A percentile compares a stretch with the other conserved stretches of the same genome.
Evolutionary conservation across 1,284 basidiomycete genomes (phyloP).

Genomic region (Cutaneotrichosporon sp.): DNA sequence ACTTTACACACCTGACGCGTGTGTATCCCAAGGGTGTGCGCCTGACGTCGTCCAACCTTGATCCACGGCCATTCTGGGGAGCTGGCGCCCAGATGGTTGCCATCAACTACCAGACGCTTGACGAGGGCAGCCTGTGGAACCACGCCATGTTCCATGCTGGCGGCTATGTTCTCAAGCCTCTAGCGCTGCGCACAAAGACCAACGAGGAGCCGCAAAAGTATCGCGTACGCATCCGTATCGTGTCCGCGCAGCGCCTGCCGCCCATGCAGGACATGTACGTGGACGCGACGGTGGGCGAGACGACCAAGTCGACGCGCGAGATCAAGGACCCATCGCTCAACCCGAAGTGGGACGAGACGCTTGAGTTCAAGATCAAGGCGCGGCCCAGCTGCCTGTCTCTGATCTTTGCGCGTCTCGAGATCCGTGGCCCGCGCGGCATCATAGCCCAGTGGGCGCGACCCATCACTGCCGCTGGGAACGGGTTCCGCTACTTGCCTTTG

Average conservation of each 20-base stretch:
- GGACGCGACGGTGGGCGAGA: slow-evolving; percentile 26
- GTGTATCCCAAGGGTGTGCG: slow-evolving; percentile 84
- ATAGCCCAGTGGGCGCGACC: slow-evolving; percentile 61
- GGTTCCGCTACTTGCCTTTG: slow-evolving; percentile 79
- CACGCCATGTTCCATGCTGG: slow-evolving; percentile 86
- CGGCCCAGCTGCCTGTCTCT: slow-evolving; percentile 69
- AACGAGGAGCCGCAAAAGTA: slow-evolving; percentile 58
- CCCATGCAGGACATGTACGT: slow-evolving; percentile 59
- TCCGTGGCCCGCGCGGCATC: slow-evolving; percentile 59
- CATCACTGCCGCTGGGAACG: slow-evolving; percentile 45
- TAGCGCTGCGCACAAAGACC: slow-evolving; percentile 62
- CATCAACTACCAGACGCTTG: slow-evolving; percentile 95
- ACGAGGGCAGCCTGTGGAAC: slow-evolving; percentile 62
- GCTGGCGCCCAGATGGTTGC: slow-evolving; percentile 91
- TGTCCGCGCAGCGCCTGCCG: slow-evolving; percentile 91
- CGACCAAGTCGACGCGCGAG: slow-evolving; percentile 51
- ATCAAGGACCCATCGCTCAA: slow-evolving; percentile 85
- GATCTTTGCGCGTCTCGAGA: slow-evolving; percentile 71
- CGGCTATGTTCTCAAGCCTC: slow-evolving; percentile 89
- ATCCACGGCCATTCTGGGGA: slow-evolving; percentile 84
- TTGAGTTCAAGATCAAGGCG: slow-evolving; percentile 66
- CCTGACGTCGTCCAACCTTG: slow-evolving; percentile 80
- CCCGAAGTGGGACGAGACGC: slow-evolving; percentile 72
- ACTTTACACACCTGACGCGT: slow-evolving; percentile 74
- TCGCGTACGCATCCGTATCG: slow-evolving; percentile 54